Conservation (phyloP, 805 yeast species). For the Starmerella bombicola region DNA sequence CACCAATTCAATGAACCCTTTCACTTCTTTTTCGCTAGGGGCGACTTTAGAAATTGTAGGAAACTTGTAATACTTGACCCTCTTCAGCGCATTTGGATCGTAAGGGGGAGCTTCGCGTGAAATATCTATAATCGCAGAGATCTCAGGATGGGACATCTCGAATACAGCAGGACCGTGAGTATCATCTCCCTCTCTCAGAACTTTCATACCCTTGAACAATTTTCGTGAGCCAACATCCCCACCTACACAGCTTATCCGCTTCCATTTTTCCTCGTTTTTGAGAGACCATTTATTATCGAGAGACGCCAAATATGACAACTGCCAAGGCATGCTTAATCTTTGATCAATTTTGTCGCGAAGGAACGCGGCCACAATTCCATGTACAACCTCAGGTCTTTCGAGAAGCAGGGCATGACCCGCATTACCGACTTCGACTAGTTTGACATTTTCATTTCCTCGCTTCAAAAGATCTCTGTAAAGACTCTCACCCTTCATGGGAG, state of each 20-base stretch:
- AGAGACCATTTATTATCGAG: constrained; percentile 68
- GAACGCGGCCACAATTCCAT: constrained; percentile 51
- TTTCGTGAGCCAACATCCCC: constrained; percentile 28
- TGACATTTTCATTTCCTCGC: neutral
- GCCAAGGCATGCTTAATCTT: constrained; percentile 60
- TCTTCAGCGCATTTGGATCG: constrained; percentile 43
- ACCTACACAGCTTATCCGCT: constrained; percentile 38
- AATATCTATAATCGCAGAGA: constrained; percentile 54
- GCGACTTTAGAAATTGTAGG: constrained; percentile 70
- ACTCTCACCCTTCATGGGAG: constrained; percentile 31
- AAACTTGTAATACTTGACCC: constrained; percentile 52
- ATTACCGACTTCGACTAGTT: constrained; percentile 23
- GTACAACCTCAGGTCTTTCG: constrained; percentile 49
- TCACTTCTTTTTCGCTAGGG: constrained; percentile 49
- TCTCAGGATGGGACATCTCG: constrained; percentile 40
- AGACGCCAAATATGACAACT: constrained; percentile 37
- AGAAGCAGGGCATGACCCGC: constrained; percentile 58
- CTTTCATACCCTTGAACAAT: constrained; percentile 59
- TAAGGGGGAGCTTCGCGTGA: constrained; percentile 56
- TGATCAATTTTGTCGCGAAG: constrained; percentile 38
- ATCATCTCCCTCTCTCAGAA: constrained; percentile 51
- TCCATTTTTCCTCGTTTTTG: constrained; percentile 66
- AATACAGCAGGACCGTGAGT: constrained; percentile 46
- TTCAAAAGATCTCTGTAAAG: neutral
- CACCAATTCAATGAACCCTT: constrained; percentile 39